These are phyloP conservation scores for Sporisorium sorghi DNA, from an alignment of 1,284 basidiomycete genomes.

Conservation along the genomic window DNA sequence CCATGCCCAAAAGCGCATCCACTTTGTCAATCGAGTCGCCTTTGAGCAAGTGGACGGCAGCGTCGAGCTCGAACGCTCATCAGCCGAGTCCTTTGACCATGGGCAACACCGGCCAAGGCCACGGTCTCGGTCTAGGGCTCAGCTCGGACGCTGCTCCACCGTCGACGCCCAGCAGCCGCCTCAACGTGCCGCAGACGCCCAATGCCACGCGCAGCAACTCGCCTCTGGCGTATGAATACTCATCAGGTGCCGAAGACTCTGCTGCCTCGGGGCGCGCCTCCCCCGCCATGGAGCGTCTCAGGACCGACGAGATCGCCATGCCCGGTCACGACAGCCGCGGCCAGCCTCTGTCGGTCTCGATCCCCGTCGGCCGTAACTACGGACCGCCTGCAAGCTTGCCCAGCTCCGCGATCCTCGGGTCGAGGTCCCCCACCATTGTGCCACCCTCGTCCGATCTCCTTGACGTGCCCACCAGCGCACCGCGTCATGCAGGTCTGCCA, in stretches of 20 bases:
- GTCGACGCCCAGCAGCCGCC: constrained; percentile 23
- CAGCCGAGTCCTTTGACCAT: constrained; percentile 17
- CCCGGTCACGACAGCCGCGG: constrained; percentile 40
- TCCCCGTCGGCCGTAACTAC: constrained; percentile 32
- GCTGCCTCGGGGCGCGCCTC: constrained; percentile 44
- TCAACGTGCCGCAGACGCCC: constrained; percentile 53
- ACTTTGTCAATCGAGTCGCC: constrained; percentile 43
- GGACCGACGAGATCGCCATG: constrained; percentile 20
- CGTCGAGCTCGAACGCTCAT: constrained; percentile 15
- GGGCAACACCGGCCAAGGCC: constrained; percentile 16
- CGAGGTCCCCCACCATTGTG: constrained; percentile 35
- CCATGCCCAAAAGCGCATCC: constrained; percentile 46
- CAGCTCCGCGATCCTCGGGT: constrained; percentile 44
- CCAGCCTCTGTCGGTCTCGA: constrained; percentile 45
- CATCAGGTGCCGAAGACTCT: constrained; percentile 27
- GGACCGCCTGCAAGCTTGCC: constrained; percentile 42
- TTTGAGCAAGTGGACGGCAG: constrained; percentile 31
- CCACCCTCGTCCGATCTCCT: constrained; percentile 19
- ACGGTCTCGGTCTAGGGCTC: constrained; percentile 43
- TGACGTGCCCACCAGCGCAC: constrained; percentile 23
- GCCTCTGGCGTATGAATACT: constrained; percentile 41
- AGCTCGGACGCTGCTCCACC: constrained; percentile 22
- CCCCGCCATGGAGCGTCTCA: constrained; percentile 39
- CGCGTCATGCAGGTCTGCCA: constrained; percentile 35
- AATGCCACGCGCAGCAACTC: constrained; percentile 49